A percentile compares a stretch with the other conserved stretches of the same genome.
phyloP scores from a whole-genome alignment of 129 eudicot genomes.

The Erigeron canadensis region DNA sequence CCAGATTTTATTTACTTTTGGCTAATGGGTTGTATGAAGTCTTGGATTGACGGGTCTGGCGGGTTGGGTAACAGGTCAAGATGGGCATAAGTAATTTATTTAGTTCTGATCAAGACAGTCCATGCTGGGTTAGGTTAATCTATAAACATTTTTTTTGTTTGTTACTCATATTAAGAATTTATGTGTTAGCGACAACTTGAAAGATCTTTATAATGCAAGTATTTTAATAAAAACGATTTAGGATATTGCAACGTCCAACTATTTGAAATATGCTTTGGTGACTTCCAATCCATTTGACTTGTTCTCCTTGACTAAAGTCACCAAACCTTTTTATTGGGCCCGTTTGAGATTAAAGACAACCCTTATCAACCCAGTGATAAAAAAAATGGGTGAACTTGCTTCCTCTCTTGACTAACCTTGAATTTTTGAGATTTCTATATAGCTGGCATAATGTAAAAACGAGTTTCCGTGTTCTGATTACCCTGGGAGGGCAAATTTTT shows the following conservation, averaged over 20 bases:
- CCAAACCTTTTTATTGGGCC: not conserved
- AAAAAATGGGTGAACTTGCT: not conserved
- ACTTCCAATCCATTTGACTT: not conserved
- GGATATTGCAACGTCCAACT: not conserved
- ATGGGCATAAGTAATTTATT: not conserved
- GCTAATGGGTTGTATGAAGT: not conserved
- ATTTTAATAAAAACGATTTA: not conserved
- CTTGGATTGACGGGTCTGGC: not conserved
- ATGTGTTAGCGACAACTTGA: not conserved
- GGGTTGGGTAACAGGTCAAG: not conserved
- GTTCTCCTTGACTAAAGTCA: not conserved
- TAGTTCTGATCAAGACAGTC: not conserved
- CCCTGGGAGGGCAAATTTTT: no score
- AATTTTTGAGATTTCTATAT: not conserved
- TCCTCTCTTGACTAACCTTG: not conserved
- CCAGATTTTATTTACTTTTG: slow-evolving; percentile 9
- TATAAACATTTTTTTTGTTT: not conserved
- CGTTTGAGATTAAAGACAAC: not conserved
- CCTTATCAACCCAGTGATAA: not conserved
- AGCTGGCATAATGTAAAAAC: not conserved
- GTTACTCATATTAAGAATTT: not conserved
- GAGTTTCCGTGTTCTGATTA: not conserved
- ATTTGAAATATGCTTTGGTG: not conserved
- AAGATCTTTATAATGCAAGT: not conserved
- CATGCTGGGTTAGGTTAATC: not conserved